Conservation (phyloP, 2,329 filamentous ascomycete genomes). For the Colletotrichum cereale region DNA sequence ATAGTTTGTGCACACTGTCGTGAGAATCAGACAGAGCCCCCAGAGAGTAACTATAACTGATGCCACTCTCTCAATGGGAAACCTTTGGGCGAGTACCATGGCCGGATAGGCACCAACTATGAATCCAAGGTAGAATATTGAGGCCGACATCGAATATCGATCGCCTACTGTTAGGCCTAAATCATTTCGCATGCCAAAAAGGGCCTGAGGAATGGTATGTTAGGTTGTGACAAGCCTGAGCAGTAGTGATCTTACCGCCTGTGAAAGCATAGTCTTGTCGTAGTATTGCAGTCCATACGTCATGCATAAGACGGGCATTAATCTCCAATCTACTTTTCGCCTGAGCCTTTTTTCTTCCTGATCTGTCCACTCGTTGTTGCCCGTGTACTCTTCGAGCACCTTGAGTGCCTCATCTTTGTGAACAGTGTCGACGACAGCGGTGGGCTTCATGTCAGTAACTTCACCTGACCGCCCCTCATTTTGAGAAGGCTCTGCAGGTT, state of each 20-base stretch:
- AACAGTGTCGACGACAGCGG: neutral
- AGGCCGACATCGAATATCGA: constrained; percentile 48
- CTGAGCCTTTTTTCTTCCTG: constrained; percentile 48
- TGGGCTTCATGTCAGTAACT: neutral
- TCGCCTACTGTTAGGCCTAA: constrained; percentile 41
- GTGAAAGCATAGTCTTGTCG: constrained; percentile 43
- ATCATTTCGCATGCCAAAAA: neutral
- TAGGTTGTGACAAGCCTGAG: neutral
- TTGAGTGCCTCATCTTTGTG: neutral
- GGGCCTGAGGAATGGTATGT: neutral
- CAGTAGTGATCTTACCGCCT: constrained; percentile 50
- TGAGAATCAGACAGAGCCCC: neutral
- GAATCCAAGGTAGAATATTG: constrained; percentile 52
- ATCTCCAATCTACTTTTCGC: constrained; percentile 56
- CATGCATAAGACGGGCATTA: constrained; percentile 56
- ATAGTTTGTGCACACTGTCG: neutral
- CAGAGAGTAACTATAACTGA: neutral
- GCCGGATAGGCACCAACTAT: constrained; percentile 49
- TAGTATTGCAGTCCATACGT: constrained; percentile 50
- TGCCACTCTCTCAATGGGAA: constrained; percentile 45
- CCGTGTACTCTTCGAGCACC: neutral
- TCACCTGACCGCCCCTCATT: neutral
- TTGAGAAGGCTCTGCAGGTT: neutral
- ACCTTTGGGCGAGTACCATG: constrained; percentile 47
- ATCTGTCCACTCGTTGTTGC: neutral